These are phyloP conservation scores for Trichophyton equinum DNA, from an alignment of 2,329 filamentous ascomycete genomes.

Conservation along the genomic window DNA sequence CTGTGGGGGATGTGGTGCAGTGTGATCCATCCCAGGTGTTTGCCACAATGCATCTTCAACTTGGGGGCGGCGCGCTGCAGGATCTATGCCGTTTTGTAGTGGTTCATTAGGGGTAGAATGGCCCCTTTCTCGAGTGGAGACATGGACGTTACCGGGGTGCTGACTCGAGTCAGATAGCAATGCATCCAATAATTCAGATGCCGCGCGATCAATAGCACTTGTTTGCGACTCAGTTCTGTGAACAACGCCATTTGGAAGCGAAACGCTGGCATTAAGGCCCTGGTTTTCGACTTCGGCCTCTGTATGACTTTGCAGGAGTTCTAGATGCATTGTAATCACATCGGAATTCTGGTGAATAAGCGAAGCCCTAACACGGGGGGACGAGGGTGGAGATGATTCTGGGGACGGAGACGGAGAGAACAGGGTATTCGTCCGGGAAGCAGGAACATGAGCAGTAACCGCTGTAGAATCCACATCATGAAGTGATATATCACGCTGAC, in stretches of 20 bases:
- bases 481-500: not conserved
- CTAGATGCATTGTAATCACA: slow-evolving; percentile 34
- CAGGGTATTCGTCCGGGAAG: slow-evolving; percentile 29
- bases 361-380: slow-evolving; percentile 32
- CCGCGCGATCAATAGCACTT: slow-evolving; percentile 18
- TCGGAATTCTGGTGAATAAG: slow-evolving; percentile 33
- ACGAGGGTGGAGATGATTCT: slow-evolving; percentile 29
- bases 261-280: not conserved
- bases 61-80: not conserved
- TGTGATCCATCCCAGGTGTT: not conserved
- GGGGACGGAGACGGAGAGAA: slow-evolving; percentile 30
- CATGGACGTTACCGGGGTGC: not conserved
- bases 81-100: not conserved
- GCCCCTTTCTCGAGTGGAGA: not conserved
- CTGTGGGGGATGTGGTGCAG: not conserved
- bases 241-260: slow-evolving; percentile 10
- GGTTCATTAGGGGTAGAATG: not conserved
- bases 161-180: slow-evolving; percentile 19
- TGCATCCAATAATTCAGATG: slow-evolving; percentile 25
- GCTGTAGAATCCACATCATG: not conserved
- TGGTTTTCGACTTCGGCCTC: not conserved
- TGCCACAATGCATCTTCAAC: not conserved
- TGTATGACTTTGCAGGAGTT: slow-evolving; percentile 23
- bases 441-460: not conserved
- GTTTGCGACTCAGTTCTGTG: slow-evolving; percentile 15